Evolutionary conservation across 495 filamentous ascomycete genomes (phyloP).

Genomic region (Beverwykella pulmonaria): DNA sequence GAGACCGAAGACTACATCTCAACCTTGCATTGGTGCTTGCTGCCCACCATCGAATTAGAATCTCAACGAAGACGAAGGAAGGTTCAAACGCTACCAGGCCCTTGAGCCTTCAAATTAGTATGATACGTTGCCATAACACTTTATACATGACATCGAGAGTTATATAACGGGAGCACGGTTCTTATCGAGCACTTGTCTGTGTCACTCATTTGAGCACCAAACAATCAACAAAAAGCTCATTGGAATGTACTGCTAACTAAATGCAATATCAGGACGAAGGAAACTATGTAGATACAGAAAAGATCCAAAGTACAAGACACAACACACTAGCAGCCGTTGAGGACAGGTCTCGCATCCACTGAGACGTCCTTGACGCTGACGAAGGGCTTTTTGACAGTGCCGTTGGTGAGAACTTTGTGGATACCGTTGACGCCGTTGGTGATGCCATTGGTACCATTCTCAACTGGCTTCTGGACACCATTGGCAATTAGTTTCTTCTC

Average conservation of each 20-base stretch:
- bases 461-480: constrained; percentile 5
- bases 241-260: too few relatives aligned
- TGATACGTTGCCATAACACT: too few relatives aligned
- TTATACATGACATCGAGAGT: too few relatives aligned
- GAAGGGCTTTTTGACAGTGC: background rate
- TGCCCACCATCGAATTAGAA: too few relatives aligned
- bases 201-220: too few relatives aligned
- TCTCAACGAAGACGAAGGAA: too few relatives aligned
- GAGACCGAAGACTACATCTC: background rate
- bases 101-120: too few relatives aligned
- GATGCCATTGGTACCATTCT: background rate
- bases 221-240: too few relatives aligned
- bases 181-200: too few relatives aligned
- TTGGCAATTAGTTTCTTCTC: background rate
- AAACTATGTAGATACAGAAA: background rate
- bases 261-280: background rate
- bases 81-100: too few relatives aligned
- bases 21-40: background rate
- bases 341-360: background rate
- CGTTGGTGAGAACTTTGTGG: background rate
- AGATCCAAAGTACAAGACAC: background rate
- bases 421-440: background rate
- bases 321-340: background rate
- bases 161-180: too few relatives aligned
- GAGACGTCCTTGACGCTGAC: background rate